phyloP scores from a whole-genome alignment of 306 rosid genomes.

The Begonia fuchsioides region DNA sequence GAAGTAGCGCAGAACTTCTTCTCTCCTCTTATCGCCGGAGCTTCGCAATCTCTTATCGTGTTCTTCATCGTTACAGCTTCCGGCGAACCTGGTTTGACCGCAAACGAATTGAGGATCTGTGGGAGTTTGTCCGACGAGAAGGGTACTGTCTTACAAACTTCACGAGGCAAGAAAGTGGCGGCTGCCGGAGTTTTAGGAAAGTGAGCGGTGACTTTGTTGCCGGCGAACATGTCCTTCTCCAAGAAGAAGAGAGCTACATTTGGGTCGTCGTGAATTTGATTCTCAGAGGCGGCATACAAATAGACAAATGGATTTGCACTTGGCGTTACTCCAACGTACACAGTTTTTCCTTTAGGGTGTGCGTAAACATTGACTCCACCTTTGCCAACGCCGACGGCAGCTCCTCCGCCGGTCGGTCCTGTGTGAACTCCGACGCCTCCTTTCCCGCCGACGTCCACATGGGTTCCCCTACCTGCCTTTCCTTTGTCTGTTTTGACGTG shows the following conservation, averaged over 20 bases:
- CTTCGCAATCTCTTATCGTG: constrained; percentile 51
- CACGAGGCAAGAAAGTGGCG: constrained; percentile 39
- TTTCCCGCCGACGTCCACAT: constrained; percentile 17
- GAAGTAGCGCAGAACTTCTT: constrained; percentile 79
- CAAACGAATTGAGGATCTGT: constrained; percentile 17
- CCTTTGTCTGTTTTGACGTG: constrained; percentile 15
- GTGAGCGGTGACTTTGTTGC: constrained; percentile 26
- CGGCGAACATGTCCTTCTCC: constrained; percentile 35
- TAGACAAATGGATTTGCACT: background rate
- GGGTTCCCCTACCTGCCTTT: constrained; percentile 20
- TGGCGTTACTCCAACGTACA: constrained; percentile 24
- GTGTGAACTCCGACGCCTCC: constrained; percentile 20
- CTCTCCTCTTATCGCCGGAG: constrained; percentile 24
- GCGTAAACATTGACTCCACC: constrained; percentile 53
- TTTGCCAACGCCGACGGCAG: constrained; percentile 37
- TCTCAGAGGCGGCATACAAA: constrained; percentile 15
- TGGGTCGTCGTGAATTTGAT: constrained; percentile 42
- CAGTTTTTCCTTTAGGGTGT: constrained; percentile 46
- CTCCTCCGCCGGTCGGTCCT: constrained; percentile 15
- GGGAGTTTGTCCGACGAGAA: constrained; percentile 43
- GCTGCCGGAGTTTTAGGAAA: constrained; percentile 23
- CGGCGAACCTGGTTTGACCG: constrained; percentile 24
- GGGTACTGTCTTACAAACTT: constrained; percentile 28
- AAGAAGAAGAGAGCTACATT: constrained; percentile 54
- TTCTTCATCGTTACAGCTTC: constrained; percentile 28